phyloP scores from a whole-genome alignment of 2,329 filamentous ascomycete genomes.

The Pezicula neosporulosa region DNA sequence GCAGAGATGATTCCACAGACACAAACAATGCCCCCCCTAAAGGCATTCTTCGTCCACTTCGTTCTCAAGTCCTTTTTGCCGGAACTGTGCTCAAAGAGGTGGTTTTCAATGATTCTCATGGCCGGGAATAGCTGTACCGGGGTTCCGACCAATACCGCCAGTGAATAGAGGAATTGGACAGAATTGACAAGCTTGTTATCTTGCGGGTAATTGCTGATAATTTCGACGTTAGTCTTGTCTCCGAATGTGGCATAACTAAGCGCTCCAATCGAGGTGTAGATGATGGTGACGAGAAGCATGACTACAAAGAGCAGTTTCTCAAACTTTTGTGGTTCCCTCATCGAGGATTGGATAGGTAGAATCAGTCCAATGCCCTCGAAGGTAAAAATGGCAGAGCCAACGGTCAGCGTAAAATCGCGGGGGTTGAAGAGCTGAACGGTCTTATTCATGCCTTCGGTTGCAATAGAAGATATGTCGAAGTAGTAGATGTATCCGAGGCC shows the following conservation, averaged over 20 bases:
- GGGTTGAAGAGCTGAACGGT: constrained; percentile 82
- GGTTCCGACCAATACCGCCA: constrained; percentile 88
- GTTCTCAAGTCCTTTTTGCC: constrained; percentile 95
- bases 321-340: constrained; percentile 86
- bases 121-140: constrained; percentile 95
- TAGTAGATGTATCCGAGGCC: constrained; percentile 92
- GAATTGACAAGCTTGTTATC: constrained; percentile 91
- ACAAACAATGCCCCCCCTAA: constrained; percentile 85
- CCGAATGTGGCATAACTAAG: constrained; percentile 94
- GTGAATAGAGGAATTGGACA: constrained; percentile 96
- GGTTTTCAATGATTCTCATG: constrained; percentile 90
- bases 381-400: constrained; percentile 96
- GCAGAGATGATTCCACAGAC: constrained; percentile 82
- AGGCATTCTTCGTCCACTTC: constrained; percentile 98
- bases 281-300: constrained; percentile 88
- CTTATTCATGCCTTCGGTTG: constrained; percentile 70
- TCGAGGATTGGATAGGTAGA: constrained; percentile 94
- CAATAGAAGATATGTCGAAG: constrained; percentile 82
- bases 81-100: constrained; percentile 78
- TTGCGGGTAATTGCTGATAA: constrained; percentile 91
- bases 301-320: constrained; percentile 80
- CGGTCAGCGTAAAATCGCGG: constrained; percentile 90
- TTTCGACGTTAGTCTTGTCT: constrained; percentile 89
- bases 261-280: constrained; percentile 86
- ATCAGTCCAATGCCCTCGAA: constrained; percentile 96